Evolutionary conservation across 345 rosid species (phyloP).

Genomic region (Arabidopsis suecica): DNA sequence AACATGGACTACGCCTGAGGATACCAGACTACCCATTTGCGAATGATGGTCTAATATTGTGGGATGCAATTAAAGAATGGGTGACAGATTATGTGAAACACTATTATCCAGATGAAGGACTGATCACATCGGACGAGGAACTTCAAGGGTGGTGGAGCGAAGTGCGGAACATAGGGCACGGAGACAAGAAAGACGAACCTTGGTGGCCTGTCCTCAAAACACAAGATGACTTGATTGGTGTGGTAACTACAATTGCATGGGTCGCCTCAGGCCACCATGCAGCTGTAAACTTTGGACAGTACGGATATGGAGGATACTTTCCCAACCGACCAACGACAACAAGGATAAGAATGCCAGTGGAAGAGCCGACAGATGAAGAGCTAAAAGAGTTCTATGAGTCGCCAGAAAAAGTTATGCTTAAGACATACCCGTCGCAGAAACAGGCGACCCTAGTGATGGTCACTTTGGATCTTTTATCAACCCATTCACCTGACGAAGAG

Average conservation of each 20-base stretch:
- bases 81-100: constrained; percentile 43
- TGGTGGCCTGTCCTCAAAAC: constrained; percentile 47
- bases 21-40: constrained; percentile 48
- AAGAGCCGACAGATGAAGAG: constrained; percentile 43
- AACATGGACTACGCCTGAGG: constrained; percentile 37
- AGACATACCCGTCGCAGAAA: constrained; percentile 40
- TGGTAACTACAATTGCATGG: constrained; percentile 46
- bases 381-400: constrained; percentile 29
- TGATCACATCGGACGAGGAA: constrained; percentile 33
- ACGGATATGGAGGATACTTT: constrained; percentile 47
- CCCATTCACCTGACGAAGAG: constrained; percentile 49
- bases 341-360: constrained; percentile 41
- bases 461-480: constrained; percentile 43
- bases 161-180: constrained; percentile 43
- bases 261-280: constrained; percentile 50
- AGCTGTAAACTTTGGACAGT: constrained; percentile 49
- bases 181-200: constrained; percentile 48
- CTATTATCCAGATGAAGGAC: constrained; percentile 33
- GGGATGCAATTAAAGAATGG: constrained; percentile 49
- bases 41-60: constrained; percentile 44
- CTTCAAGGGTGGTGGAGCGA: constrained; percentile 50
- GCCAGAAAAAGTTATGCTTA: constrained; percentile 40
- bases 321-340: constrained; percentile 47
- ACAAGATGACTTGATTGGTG: constrained; percentile 41
- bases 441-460: constrained; percentile 50